A percentile compares a stretch with the other conserved stretches of the same genome.
Evolutionary conservation across 495 filamentous ascomycete species (phyloP).

Genomic region (Aspergillus indologenus): DNA sequence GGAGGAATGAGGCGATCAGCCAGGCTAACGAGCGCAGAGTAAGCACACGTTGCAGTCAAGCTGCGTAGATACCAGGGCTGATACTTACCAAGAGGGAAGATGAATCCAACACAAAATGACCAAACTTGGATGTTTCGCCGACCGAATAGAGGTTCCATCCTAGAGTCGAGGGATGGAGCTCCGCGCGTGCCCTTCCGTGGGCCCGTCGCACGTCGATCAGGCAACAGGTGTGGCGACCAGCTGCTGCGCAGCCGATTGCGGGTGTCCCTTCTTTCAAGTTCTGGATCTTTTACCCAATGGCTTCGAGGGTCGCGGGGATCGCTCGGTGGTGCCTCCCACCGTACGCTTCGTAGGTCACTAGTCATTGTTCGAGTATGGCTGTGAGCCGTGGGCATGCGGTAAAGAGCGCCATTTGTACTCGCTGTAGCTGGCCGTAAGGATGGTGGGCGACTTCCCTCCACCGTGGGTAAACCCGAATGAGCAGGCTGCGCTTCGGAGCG

Average conservation of each 20-base stretch:
- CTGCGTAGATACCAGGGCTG: neutral
- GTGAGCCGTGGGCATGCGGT: slow-evolving; percentile 27
- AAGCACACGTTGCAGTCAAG: slow-evolving; percentile 3
- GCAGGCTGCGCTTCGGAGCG: slow-evolving; percentile 31
- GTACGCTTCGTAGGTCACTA: slow-evolving; percentile 19
- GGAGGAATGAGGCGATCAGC: slow-evolving; percentile 81
- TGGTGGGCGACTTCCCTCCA: slow-evolving; percentile 33
- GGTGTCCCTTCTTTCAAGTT: slow-evolving; percentile 21
- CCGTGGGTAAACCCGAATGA: slow-evolving; percentile 32
- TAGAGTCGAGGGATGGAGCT: slow-evolving; percentile 66
- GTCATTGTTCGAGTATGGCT: slow-evolving; percentile 20
- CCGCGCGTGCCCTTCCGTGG: slow-evolving; percentile 52
- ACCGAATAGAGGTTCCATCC: slow-evolving; percentile 54
- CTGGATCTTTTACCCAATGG: slow-evolving; percentile 38
- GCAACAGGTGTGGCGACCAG: slow-evolving; percentile 74
- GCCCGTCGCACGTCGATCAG: slow-evolving; percentile 51
- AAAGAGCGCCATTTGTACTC: slow-evolving; percentile 30
- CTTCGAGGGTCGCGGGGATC: slow-evolving; percentile 44
- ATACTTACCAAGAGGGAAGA: slow-evolving; percentile 73
- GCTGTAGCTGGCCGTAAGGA: slow-evolving; percentile 29
- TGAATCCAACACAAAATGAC: slow-evolving; percentile 83
- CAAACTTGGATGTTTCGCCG: slow-evolving; percentile 78
- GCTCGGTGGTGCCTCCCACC: slow-evolving; percentile 17
- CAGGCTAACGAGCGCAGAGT: slow-evolving; percentile 53
- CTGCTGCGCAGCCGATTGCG: slow-evolving; percentile 41